Evolutionary conservation across 805 yeast genomes (phyloP), one percentile per base, ranked within the genome.

Genomic region (Pichia rugopelliculosa): DNA sequence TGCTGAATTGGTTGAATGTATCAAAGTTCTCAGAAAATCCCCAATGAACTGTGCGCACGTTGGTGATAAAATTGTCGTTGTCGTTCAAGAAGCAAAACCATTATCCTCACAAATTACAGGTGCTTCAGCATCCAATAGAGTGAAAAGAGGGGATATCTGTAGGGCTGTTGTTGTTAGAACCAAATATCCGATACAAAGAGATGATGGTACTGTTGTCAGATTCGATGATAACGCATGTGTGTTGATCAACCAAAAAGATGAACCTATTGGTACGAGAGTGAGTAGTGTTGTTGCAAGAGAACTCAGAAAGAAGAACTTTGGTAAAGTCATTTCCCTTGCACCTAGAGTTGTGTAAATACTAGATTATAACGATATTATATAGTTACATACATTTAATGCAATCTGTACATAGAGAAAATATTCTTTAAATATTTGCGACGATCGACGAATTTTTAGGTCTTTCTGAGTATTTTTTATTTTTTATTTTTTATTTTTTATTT

Each of bases 191-290:
- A 77, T 77, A 53, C 75, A 75, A 59, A 79, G 99, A 62, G 75
- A 82, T 3, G 98, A 93, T 64, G 99, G 99, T 3, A 76, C 95
- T 2, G 80, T 80, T 21, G 76, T 93, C 25, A 73, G 85, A 56
- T 93, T 93, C 64, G 96, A 90, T 64, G 99, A 93, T 68, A 93
- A 91, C 65, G 99, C 99, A 1, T 90, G 98, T 70, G 98, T 93
- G 30, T 75, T 93, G 60, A 79, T 91, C 53, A 90, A 93, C 71
- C 91, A 91, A 68, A 85, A 82, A 60, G 75, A 72, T 48, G 99
- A 93, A 61, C 96, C 97, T 10, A 74, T 93, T 44, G 99, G 98
- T 17, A 85, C 96, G 23, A 85, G 98, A 76, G 87, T 93, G 51
- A 75, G 85, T 27, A 81, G 90, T 37, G 93, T 86, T 42, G 96